Base-by-base conservation (phyloP, 1,139 yeast genomes). In the Candida sp. region DNA sequence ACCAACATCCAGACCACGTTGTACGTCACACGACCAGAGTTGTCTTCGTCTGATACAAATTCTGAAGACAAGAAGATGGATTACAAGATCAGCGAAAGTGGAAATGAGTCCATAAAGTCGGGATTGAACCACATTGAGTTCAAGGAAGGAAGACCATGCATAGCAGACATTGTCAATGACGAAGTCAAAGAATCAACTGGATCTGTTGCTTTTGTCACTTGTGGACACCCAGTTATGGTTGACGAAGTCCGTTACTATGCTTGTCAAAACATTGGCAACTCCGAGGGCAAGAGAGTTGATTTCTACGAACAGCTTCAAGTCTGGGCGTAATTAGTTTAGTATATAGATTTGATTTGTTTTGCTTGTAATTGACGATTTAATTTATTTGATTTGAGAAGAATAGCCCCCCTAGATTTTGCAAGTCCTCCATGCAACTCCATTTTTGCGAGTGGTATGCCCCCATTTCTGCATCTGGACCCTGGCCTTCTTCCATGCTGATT, bases 151-250 rank as follows among this genome's bases (percentile, higher is more conserved):
- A 62, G 77, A 52, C 78, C 78, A 3, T 48, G 51, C 7, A 63
- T 72, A 46, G 62, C 61, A 5, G 52, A 47, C 3, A 51, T 68
- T 3, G 68, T 72, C 2, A 47, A 55, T 12, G 59, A 57, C 6
- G 69, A 67, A 50, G 61, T 80, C 5, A 56, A 56, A 6, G 70
- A 67, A 42, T 62, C 80, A 8, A 51, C 52, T 12, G 78, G 77
- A 1, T 69, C 83, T 0, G 60, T 79, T 34, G 80, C 80, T 3
- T 72, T 75, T 55, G 74, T 77, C 31, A 67, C 77, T 1, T 80
- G 84, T 63, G 83, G 81, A 2, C 81, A 78, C 53, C 78, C 81
- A 26, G 62, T 63, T 11, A 71, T 78, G 77, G 77, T 72, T 42
- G 90, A 85, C 63, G 75, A 73, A 41, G 62, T 80, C 8, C 77